Conservation (phyloP, 495 filamentous ascomycete genomes). For the Alectoria sarmentosa region DNA sequence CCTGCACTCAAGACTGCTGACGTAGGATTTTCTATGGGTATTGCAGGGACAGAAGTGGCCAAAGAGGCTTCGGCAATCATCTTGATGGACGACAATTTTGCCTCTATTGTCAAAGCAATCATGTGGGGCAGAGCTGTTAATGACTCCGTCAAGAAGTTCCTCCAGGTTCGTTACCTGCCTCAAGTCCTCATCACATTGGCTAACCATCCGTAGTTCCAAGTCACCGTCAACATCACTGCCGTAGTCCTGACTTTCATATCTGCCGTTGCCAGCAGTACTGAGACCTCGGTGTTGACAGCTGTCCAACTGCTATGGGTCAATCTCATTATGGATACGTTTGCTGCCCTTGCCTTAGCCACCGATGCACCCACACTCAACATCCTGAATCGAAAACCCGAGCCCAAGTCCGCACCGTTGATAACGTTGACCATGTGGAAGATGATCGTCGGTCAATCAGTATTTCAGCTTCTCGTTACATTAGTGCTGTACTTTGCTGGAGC, state of each 20-base stretch:
- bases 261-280: constrained; percentile 55
- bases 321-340: constrained; percentile 93
- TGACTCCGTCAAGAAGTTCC: constrained; percentile 85
- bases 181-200: constrained; percentile 1
- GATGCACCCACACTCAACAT: constrained; percentile 67
- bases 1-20: constrained; percentile 82
- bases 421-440: constrained; percentile 88
- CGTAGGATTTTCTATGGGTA: constrained; percentile 90
- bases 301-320: constrained; percentile 91
- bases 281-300: constrained; percentile 71
- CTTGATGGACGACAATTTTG: constrained; percentile 89
- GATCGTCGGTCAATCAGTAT: constrained; percentile 81
- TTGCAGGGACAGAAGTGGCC: constrained; percentile 83
- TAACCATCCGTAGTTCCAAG: constrained; percentile 62
- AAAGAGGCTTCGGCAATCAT: constrained; percentile 94
- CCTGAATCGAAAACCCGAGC: constrained; percentile 67
- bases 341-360: constrained; percentile 84
- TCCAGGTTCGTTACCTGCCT: constrained; percentile 48
- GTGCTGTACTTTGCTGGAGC: constrained; percentile 68
- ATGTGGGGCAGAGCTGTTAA: constrained; percentile 86
- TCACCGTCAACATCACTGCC: constrained; percentile 87
- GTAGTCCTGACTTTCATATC: constrained; percentile 80
- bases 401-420: constrained; percentile 70
- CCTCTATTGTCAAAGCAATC: constrained; percentile 82
- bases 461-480: constrained; percentile 72